phyloP scores from a whole-genome alignment of 306 rosid genomes.

The Vigna mungo region DNA sequence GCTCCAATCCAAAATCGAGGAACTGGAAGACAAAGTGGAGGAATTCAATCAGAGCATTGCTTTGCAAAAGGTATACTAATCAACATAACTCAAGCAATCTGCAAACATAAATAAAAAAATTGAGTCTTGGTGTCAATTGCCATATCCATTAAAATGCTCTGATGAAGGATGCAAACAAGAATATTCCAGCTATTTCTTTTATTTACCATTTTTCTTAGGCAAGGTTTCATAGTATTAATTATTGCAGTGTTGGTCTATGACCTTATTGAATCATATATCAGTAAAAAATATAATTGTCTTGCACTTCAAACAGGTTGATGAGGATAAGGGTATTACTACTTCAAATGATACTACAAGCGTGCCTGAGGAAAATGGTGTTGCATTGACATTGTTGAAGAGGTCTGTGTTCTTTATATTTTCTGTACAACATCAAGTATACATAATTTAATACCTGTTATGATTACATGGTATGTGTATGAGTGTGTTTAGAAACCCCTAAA shows the following conservation, averaged over 20 bases:
- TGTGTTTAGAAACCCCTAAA: too few relatives aligned
- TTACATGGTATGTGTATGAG: neutral
- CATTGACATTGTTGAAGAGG: constrained; percentile 54
- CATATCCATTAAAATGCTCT: neutral
- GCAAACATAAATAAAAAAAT: neutral
- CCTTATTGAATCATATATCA: constrained; percentile 14
- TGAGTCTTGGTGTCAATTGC: too few relatives aligned
- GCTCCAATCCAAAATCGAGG: constrained; percentile 71
- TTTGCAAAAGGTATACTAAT: constrained; percentile 58
- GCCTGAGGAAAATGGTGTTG: constrained; percentile 44
- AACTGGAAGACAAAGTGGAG: constrained; percentile 68
- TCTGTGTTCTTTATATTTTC: constrained; percentile 42
- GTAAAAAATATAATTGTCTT: constrained; percentile 23
- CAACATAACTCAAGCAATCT: neutral
- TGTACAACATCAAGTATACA: neutral
- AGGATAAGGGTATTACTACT: constrained; percentile 36
- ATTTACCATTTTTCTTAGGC: neutral
- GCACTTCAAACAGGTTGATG: constrained; percentile 54
- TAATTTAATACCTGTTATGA: constrained; percentile 5
- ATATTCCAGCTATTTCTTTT: constrained; percentile 1
- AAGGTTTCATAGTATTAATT: constrained; percentile 14
- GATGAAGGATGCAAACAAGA: constrained; percentile 24
- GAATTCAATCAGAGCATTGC: constrained; percentile 63
- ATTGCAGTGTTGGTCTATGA: constrained; percentile 19
- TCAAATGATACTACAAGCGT: constrained; percentile 25